Evolutionary conservation across 306 rosid species (phyloP).

Genomic region (Castanea sativa): DNA sequence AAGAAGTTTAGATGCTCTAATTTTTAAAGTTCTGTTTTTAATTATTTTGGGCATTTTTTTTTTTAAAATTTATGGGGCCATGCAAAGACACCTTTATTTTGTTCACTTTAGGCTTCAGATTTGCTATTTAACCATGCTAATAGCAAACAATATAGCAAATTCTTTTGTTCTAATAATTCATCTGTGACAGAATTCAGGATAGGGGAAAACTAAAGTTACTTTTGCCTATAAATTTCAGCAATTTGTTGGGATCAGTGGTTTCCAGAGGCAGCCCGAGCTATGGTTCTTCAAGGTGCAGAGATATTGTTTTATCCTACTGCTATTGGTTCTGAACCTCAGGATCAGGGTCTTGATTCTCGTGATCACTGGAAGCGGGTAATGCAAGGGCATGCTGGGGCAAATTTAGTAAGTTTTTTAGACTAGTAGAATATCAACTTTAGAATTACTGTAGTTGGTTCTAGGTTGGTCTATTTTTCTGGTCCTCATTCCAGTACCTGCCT

Average conservation of each 20-base stretch:
- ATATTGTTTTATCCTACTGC: slow-evolving; percentile 95
- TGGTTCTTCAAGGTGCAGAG: slow-evolving; percentile 99
- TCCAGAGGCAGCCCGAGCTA: slow-evolving; percentile 93
- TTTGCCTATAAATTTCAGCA: slow-evolving; percentile 48
- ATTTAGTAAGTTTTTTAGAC: slow-evolving; percentile 53
- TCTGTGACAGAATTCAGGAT: slow-evolving; percentile 6
- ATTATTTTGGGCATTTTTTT: neutral
- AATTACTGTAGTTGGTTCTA: neutral
- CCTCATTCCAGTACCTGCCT: neutral
- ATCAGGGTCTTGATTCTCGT: slow-evolving; percentile 72
- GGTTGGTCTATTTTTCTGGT: neutral
- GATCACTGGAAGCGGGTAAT: slow-evolving; percentile 95
- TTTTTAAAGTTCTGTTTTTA: slow-evolving; percentile 1
- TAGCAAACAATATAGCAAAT: neutral
- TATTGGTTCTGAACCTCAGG: slow-evolving; percentile 97
- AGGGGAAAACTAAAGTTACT: slow-evolving; percentile 15
- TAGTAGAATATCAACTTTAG: neutral
- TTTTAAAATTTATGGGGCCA: neutral
- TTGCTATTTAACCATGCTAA: neutral
- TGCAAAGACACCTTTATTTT: neutral
- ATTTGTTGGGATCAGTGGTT: slow-evolving; percentile 99
- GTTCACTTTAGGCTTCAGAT: slow-evolving; percentile 3
- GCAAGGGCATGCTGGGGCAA: slow-evolving; percentile 99
- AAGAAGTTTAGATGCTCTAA: slow-evolving; percentile 31
- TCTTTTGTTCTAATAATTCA: slow-evolving; percentile 12